Conservation (phyloP, 192 early-diverging fungal genomes). For the Coemansia interrupta region DNA sequence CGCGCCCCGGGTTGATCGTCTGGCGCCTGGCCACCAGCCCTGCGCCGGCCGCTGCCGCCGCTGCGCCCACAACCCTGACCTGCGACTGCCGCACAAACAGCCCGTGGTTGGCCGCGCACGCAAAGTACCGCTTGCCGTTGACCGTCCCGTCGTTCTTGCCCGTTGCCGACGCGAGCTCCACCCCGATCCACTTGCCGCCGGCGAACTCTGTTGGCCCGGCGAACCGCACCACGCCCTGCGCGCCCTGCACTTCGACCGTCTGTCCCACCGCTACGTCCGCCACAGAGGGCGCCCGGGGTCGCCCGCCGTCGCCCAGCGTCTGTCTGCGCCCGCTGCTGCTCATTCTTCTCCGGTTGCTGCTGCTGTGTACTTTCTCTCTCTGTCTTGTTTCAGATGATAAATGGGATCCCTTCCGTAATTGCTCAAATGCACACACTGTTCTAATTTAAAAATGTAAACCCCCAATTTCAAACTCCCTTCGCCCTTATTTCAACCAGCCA, state of each 20-base stretch:
- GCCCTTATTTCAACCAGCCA: too few species aligned
- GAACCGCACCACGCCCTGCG: constrained; percentile 71
- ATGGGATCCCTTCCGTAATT: too few species aligned
- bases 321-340: constrained; percentile 32
- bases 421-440: too few species aligned
- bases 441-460: too few species aligned
- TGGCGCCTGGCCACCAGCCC: not conserved
- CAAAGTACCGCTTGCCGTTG: constrained; percentile 74
- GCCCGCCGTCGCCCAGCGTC: constrained; percentile 18
- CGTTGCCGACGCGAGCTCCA: constrained; percentile 71
- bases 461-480: too few species aligned
- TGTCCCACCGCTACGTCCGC: constrained; percentile 35
- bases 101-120: constrained; percentile 66
- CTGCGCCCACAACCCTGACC: constrained; percentile 36
- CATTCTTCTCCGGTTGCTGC: too few species aligned
- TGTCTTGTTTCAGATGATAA: too few species aligned
- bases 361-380: too few species aligned
- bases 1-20: not conserved
- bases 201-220: constrained; percentile 78
- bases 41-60: constrained; percentile 1
- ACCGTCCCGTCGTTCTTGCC: constrained; percentile 82
- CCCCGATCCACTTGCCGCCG: constrained; percentile 83
- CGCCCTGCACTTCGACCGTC: constrained; percentile 58
- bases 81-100: constrained; percentile 74
- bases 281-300: constrained; percentile 17